A percentile compares a stretch with the other conserved stretches of the same genome.
phyloP scores from a whole-genome alignment of 768 basidiomycete genomes.

The Hortiboletus campestris region DNA sequence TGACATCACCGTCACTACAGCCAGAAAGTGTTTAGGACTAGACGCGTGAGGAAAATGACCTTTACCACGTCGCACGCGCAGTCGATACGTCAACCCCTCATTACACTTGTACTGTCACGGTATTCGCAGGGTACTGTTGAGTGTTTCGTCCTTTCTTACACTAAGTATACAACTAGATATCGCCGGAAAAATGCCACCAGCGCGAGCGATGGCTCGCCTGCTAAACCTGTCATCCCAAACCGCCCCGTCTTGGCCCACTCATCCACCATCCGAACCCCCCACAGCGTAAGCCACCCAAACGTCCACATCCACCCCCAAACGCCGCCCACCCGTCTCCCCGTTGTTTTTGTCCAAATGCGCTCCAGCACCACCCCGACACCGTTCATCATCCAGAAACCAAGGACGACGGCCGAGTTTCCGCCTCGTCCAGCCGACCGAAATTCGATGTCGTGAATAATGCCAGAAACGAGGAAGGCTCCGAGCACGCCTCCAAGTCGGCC shows the following conservation, averaged over 20 bases:
- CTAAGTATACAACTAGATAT: background rate
- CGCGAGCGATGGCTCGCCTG: conserved; percentile 11
- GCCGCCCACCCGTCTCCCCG: conserved; percentile 47
- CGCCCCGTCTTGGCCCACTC: conserved; percentile 27
- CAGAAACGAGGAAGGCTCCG: conserved; percentile 59
- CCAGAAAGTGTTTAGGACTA: too few species aligned
- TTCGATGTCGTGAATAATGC: conserved; percentile 54
- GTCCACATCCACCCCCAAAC: conserved; percentile 52
- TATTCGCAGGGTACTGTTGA: too few species aligned
- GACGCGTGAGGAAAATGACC: too few species aligned
- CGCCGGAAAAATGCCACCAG: conserved; percentile 26
- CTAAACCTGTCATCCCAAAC: conserved; percentile 8
- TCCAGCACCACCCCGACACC: conserved; percentile 53
- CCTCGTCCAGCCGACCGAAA: conserved; percentile 32
- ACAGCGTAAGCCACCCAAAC: conserved; percentile 45
- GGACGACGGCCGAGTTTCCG: conserved; percentile 39
- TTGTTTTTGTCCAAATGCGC: conserved; percentile 40
- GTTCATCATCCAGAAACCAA: conserved; percentile 56
- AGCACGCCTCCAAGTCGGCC: conserved; percentile 52
- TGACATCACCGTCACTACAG: too few species aligned
- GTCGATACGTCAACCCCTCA: too few species aligned
- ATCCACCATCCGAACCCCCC: conserved; percentile 49
- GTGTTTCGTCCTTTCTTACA: background rate
- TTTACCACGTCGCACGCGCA: too few species aligned
- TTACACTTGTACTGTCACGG: background rate